Conservation (phyloP, 148 eudicot species). For the Cornus kousa region DNA sequence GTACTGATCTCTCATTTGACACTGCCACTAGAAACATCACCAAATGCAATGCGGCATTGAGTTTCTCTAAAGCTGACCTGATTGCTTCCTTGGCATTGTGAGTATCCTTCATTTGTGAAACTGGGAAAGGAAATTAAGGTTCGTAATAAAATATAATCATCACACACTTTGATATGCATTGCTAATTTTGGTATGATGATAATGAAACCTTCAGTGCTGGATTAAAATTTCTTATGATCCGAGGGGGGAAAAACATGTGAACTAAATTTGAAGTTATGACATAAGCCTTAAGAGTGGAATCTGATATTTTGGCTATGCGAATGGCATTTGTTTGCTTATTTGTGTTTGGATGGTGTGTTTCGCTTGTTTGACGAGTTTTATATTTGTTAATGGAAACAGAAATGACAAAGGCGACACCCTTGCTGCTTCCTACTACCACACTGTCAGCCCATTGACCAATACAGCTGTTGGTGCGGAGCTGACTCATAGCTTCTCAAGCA, state of each 20-base stretch:
- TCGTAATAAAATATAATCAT: too few species aligned
- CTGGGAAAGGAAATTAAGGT: too few species aligned
- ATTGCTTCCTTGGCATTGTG: slow-evolving; percentile 79
- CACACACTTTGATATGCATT: background rate
- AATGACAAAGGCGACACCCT: slow-evolving; percentile 61
- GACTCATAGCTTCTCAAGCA: slow-evolving; percentile 63
- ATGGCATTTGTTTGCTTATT: background rate
- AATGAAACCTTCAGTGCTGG: too few species aligned
- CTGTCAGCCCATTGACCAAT: slow-evolving; percentile 59
- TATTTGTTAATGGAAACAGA: slow-evolving; percentile 31
- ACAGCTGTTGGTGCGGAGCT: slow-evolving; percentile 83
- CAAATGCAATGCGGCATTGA: slow-evolving; percentile 81
- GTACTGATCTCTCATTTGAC: slow-evolving; percentile 88
- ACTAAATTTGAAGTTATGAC: background rate
- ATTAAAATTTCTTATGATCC: background rate
- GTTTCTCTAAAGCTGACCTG: slow-evolving; percentile 63
- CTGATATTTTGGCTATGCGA: background rate
- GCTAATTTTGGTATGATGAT: background rate
- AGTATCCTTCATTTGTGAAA: slow-evolving; percentile 29
- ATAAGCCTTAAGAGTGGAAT: background rate
- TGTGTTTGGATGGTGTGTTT: background rate
- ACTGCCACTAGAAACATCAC: slow-evolving; percentile 74
- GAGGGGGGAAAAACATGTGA: too few species aligned
- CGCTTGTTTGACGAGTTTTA: background rate
- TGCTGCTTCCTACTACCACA: slow-evolving; percentile 69